A percentile compares a stretch with the other conserved stretches of the same genome.
These are phyloP conservation scores for Fusarium hostae DNA, from an alignment of 2,329 filamentous ascomycete species.

Conservation along the genomic window DNA sequence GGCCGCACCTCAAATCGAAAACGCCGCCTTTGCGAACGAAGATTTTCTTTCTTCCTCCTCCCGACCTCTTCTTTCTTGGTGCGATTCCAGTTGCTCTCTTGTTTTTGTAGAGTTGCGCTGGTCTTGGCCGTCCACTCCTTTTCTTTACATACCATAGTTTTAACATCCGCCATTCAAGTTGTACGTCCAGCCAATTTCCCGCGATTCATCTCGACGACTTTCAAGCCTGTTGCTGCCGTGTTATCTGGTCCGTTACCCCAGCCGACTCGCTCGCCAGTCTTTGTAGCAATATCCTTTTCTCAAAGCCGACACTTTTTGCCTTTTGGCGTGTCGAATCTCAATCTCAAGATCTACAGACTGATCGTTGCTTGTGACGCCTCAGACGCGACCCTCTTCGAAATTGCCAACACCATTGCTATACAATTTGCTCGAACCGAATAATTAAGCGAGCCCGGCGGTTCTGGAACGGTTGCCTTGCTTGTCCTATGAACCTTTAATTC, in stretches of 20 bases:
- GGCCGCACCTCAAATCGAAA: slow-evolving; percentile 34
- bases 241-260: slow-evolving; percentile 39
- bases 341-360: slow-evolving; percentile 34
- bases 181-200: slow-evolving; percentile 42
- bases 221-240: slow-evolving; percentile 32
- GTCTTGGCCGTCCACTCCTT: slow-evolving; percentile 71
- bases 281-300: slow-evolving; percentile 15
- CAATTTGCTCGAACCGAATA: slow-evolving; percentile 6
- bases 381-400: slow-evolving; percentile 26
- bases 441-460: slow-evolving; percentile 20
- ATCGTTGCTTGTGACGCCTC: slow-evolving; percentile 32
- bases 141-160: slow-evolving; percentile 46
- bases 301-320: slow-evolving; percentile 14
- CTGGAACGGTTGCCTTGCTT: slow-evolving; percentile 10
- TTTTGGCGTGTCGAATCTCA: slow-evolving; percentile 13
- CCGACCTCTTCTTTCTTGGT: slow-evolving; percentile 54
- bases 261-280: slow-evolving; percentile 8
- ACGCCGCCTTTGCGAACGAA: slow-evolving; percentile 45
- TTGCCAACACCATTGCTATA: slow-evolving; percentile 3
- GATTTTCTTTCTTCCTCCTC: slow-evolving; percentile 42
- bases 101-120: slow-evolving; percentile 61
- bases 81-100: slow-evolving; percentile 66
- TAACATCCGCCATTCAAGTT: slow-evolving; percentile 30
- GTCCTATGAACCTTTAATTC: slow-evolving; percentile 55
- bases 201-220: slow-evolving; percentile 37